A percentile compares a stretch with the other conserved stretches of the same genome.
phyloP scores from a whole-genome alignment of 2,329 filamentous ascomycete genomes.

The Plenodomus lindquistii region DNA sequence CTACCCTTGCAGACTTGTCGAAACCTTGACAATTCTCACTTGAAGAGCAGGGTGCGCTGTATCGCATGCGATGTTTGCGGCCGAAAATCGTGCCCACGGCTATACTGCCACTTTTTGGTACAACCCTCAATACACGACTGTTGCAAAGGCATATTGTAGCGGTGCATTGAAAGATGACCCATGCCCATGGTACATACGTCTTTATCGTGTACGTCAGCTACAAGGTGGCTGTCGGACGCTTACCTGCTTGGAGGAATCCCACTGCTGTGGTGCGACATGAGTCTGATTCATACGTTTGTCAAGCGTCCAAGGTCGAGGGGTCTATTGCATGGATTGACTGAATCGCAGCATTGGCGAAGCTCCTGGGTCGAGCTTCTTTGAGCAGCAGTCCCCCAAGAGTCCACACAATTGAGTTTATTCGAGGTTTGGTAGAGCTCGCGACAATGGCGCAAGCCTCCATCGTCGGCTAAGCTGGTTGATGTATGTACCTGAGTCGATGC shows the following conservation, averaged over 20 bases:
- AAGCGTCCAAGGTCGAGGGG: constrained; percentile 1
- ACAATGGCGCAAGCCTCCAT: constrained; percentile 2
- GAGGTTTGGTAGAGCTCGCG: neutral
- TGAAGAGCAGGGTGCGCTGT: no score
- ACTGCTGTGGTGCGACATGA: constrained; percentile 29
- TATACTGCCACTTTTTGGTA: no score
- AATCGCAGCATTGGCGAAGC: neutral
- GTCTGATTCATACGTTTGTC: neutral
- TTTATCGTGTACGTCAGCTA: constrained; percentile 32
- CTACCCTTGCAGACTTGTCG: no score
- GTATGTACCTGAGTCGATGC: constrained; percentile 27
- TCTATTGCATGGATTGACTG: neutral
- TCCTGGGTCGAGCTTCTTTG: neutral
- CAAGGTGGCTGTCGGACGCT: constrained; percentile 8
- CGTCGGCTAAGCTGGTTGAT: constrained; percentile 13
- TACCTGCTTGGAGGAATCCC: constrained; percentile 19
- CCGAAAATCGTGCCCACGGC: no score
- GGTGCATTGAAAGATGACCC: constrained; percentile 40
- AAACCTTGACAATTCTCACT: no score
- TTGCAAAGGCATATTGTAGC: no score
- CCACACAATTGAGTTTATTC: neutral
- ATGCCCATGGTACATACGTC: constrained; percentile 23
- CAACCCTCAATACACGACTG: no score
- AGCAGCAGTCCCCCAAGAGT: neutral
- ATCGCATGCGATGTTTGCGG: no score